A percentile compares a stretch with the other conserved stretches of the same genome.
These are phyloP conservation scores for Triticum urartu DNA, from an alignment of 176 grass and related monocot genomes.

Conservation along the genomic window DNA sequence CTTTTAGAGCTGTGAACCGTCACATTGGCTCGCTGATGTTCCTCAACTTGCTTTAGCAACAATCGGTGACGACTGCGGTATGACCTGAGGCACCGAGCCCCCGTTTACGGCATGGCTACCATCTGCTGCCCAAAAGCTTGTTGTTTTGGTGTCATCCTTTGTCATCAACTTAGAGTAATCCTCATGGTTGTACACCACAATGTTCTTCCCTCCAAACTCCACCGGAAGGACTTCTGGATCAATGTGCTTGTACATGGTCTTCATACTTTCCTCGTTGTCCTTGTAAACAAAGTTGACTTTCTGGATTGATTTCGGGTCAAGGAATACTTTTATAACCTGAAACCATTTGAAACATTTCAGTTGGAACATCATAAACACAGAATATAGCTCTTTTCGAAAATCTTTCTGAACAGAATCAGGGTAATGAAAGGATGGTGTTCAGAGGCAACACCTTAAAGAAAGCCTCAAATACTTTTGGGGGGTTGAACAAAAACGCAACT, in stretches of 20 bases:
- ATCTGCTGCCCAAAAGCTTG: slow-evolving; percentile 46
- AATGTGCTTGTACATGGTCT: slow-evolving; percentile 53
- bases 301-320: slow-evolving; percentile 66
- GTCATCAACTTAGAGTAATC: slow-evolving; percentile 76
- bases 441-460: slow-evolving; percentile 71
- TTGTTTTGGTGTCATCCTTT: slow-evolving; percentile 61
- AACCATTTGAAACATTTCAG: neutral
- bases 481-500: slow-evolving; percentile 62
- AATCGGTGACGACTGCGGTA: neutral
- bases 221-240: slow-evolving; percentile 64
- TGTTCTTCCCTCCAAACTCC: slow-evolving; percentile 80
- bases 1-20: neutral
- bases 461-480: slow-evolving; percentile 84
- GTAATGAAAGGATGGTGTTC: neutral
- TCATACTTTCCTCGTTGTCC: slow-evolving; percentile 73
- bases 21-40: neutral
- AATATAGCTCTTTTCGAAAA: neutral
- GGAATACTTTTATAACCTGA: slow-evolving; percentile 66
- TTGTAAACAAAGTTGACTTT: slow-evolving; percentile 72
- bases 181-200: slow-evolving; percentile 63
- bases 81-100: slow-evolving; percentile 23
- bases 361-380: neutral
- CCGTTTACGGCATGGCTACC: slow-evolving; percentile 3
- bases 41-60: slow-evolving; percentile 59
- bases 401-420: neutral